Base-by-base conservation (phyloP, 495 filamentous ascomycete genomes). In the Apiosordaria backusii region DNA sequence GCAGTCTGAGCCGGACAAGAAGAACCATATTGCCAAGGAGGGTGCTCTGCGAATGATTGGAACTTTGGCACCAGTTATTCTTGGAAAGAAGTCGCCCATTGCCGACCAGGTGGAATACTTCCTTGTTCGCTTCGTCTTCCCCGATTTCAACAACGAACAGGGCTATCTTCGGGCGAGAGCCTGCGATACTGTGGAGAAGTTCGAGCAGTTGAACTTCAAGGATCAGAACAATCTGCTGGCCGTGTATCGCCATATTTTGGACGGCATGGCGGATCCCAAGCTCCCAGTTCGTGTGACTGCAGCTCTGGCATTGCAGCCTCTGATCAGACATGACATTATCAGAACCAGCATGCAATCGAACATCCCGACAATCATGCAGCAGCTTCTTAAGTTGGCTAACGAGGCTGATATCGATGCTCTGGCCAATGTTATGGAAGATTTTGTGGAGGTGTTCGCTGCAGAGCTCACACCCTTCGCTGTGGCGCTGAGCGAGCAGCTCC, bases 291-390 rank as follows among this genome's bases (percentile, higher is more conserved):
- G 95, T 57, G 96, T 99, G 21, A 94, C 96, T 71, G 95, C 95
- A 16, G 92, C 95, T 27, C 87, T 99, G 59, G 96, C 95, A 53
- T 82, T 99, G 40, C 95, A 99, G 76, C 94, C 96, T 27, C 82
- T 99, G 57, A 98, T 99, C 68, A 86, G 95, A 61, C 95, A 99
- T 78, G 93, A 98, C 66, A 84, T 93, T 66, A 97, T 99, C 72
- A 89, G 93, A 26, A 88, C 85, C 21, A 92, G 88, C 68, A 98
- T 99, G 96, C 92, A 97, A 79, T 87, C 94, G 72, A 97, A 92
- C 76, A 99, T 99, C 63, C 93, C 96, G n/a, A 93, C 96, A 72
- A 97, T 99, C 75, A 99, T 99, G 95, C 95, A 99, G 78, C 93
- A 98, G 77, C 82, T 99, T 18, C 84, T 99, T 29, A 98, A 98